Evolutionary conservation across 306 rosid species (phyloP), one percentile per base, ranked within the genome.

Genomic region (Coriaria nepalensis): DNA sequence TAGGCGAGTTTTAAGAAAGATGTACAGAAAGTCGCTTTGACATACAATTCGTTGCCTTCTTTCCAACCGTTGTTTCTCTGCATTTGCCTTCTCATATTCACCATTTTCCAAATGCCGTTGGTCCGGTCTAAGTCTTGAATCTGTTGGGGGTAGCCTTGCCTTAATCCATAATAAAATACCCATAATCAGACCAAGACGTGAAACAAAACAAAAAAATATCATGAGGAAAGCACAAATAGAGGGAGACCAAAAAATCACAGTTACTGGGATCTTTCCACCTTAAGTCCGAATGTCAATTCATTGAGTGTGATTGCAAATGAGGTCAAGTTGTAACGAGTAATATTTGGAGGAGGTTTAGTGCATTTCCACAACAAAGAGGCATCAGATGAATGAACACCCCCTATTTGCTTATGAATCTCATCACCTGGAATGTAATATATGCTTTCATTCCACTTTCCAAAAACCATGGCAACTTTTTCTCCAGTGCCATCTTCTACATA

Each of bases 81-180:
- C 53, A 63, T 90, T 90, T 15, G 98, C 95, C 81, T 73, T 85
- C 70, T 82, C 98, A 40, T 85, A 90, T 65, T 90, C 94, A 37
- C 98, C 98, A 66, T 90, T 82, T 75, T 90, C 98, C 53, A 90
- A 68, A 71, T 79, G 87, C 56, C 98, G 87, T 66, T 90, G 98
- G 71, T 90, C 98, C 2, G 98, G 98, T 65, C 98, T 77, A 48
- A 85, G 78, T 76, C 98, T 77, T 45, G 98, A 90, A 77, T 90
- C 98, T 56, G 98, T 90, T 62, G 98, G 92, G 33, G 98, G 98
- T 50, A 90, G 98, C 71, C 80, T 90, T 83, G 79, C 98, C 98
- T 90, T 77, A 81, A 90, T 75, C 87, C 87, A 80, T 77, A 79
- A 85, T 77, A 81, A 90, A 82, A 90, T 66, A 74, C 78, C 86